These are phyloP conservation scores for Coemansia sp. DNA, from an alignment of 192 early-diverging fungal species.

Conservation along the genomic window DNA sequence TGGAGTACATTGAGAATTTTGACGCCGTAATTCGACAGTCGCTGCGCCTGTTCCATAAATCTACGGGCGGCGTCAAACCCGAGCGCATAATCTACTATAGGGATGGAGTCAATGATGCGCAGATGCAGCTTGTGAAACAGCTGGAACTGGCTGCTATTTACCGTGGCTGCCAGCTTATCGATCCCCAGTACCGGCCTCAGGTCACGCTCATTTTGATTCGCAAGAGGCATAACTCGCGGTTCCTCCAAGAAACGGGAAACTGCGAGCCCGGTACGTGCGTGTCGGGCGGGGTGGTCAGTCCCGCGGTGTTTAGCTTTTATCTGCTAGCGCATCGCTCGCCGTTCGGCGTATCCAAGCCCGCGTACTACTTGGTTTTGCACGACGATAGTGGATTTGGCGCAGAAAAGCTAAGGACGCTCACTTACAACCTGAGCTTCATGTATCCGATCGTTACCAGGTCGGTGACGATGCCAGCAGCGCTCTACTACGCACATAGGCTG, in stretches of 20 bases:
- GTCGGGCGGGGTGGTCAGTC: not conserved
- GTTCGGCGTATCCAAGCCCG: constrained; percentile 18
- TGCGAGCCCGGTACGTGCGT: constrained; percentile 32
- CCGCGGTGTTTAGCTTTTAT: constrained; percentile 25
- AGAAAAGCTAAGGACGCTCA: constrained; percentile 12
- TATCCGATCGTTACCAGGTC: constrained; percentile 27
- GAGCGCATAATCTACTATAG: constrained; percentile 61
- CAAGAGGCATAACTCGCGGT: constrained; percentile 36
- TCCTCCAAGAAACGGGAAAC: constrained; percentile 17
- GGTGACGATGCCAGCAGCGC: constrained; percentile 32
- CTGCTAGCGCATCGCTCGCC: constrained; percentile 24
- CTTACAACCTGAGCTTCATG: constrained; percentile 28
- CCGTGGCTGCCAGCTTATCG: constrained; percentile 21
- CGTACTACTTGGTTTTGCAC: constrained; percentile 39
- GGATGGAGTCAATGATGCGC: constrained; percentile 57
- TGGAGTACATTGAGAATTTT: constrained; percentile 40
- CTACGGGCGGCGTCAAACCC: constrained; percentile 47
- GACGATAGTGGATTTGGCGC: constrained; percentile 19
- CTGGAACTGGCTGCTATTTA: constrained; percentile 28
- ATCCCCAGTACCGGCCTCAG: constrained; percentile 15
- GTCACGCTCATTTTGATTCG: constrained; percentile 29
- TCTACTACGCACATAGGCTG: constrained; percentile 50
- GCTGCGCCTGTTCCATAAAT: constrained; percentile 40
- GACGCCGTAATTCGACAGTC: constrained; percentile 42
- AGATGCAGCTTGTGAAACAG: constrained; percentile 19